Evolutionary conservation across 1,139 yeast genomes (phyloP), one percentile per base, ranked within the genome.

Genomic region (Blastobotrys serpentis): DNA sequence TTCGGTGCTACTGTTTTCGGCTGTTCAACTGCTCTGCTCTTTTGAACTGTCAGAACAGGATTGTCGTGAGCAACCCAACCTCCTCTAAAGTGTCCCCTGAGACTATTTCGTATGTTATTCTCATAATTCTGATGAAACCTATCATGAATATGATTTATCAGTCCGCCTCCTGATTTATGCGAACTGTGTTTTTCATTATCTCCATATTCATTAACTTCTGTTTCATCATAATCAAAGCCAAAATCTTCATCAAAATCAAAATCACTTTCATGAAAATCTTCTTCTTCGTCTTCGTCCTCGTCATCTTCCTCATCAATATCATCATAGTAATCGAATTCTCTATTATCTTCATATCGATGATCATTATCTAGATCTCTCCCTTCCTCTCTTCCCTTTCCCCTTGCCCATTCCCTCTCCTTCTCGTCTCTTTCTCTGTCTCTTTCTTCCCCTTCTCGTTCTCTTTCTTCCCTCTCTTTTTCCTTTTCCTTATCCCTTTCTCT

Each of bases 151-250:
- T 36, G 40, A 17, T 19, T 36, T 6, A 36, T 17, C 3, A 36
- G n/a, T 6, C 32, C 32, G 26, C 40, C 16, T 18, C 25, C 25
- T 7, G 40, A 26, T 45, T 14, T 22, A 25, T 16, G 2, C 30
- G 42, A 21, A 14, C 21, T 37, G 7, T 33, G 36, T 17, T 45
- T 48, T 16, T 46, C 46, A 6, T 33, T 47, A 17, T 48, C 53
- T 10, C 38, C 51, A 3, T 42, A 43, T 4, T 43, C 49, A 3
- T 50, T 42, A 3, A 36, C 41, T 2, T 41, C 29, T 2, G 43
- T 44, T 4, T 44, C 43, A 22, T 39, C 47, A 17, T 25, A 26
- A 7, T 40, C 51, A 4, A 21, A 30, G 13, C 30, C 47, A 3
- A 39, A 25, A 34, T 37, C 46, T n/a, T 41, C 39, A 1, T 29